Evolutionary conservation across 768 basidiomycete species (phyloP), one percentile per base, ranked within the genome.

Genomic region (Suillus discolor): DNA sequence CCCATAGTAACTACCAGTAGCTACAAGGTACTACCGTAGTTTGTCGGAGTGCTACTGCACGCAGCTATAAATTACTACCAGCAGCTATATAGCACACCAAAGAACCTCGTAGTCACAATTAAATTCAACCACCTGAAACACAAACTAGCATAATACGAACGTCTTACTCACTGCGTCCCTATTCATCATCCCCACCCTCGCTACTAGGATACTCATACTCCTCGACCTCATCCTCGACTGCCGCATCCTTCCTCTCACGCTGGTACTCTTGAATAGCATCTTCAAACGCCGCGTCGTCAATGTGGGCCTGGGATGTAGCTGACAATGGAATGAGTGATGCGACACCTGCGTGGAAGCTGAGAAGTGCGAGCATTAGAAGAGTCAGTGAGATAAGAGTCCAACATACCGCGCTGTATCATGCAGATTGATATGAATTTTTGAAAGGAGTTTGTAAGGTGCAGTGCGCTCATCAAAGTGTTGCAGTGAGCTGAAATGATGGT

Each of bases 321-420:
- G 13, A 49, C 47, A 49, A 23, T 49, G 47, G 47, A 49, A 13
- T 6, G 23, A 49, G 47, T 49, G 23, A 49, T 49, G n/a, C 12
- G 2, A 49, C 47, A n/a, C 47, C 47, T 49, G 47, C 12, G 1
- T 49, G 47, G 23, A 49, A 49, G 47, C 47, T 49, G 4, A 12
- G n/a, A 49, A 49, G 47, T 23, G 13, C 3, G 11, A 49, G 12
- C 23, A 23, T 49, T 13, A 49, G 47, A 23, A 23, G 23, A 49
- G 47, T 49, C n/a, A 49, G 47, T 49, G 47, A 49, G 5, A 25
- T 49, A 49, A 49, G 20, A 49, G 47, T 49, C n/a, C 13, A 25
- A 51, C 42, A 13, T 62, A 66, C 65, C 36, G 28, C 3, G 62
- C 65, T 8, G 44, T 39, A 38, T 61, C 53, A 23, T 61, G 53